Percentiles rank a stretch among this genome's conserved stretches.
These are phyloP conservation scores for Neurospora sublineolata DNA, from an alignment of 495 filamentous ascomycete genomes.

Conservation along the genomic window DNA sequence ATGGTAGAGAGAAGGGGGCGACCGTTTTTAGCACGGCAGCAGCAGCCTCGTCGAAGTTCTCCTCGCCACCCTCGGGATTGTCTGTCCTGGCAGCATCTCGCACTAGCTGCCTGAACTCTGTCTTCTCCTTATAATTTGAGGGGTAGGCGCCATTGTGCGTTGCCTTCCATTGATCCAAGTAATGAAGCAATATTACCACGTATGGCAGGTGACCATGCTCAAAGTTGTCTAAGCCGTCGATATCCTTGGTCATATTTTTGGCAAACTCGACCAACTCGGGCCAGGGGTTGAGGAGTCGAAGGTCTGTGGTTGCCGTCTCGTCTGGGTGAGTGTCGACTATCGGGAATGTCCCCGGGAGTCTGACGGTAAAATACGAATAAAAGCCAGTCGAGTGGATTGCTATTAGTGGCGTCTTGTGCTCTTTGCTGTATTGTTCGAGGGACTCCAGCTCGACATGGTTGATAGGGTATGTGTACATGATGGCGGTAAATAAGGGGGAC, in stretches of 20 bases:
- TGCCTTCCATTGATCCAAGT: conserved; percentile 72
- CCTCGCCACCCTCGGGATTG: conserved; percentile 80
- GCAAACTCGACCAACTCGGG: conserved; percentile 61
- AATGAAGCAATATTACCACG: conserved; percentile 71
- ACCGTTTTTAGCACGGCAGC: conserved; percentile 79
- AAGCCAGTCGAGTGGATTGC: conserved; percentile 82
- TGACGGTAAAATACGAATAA: conserved; percentile 70
- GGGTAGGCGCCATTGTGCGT: conserved; percentile 59
- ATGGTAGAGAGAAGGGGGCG: conserved; percentile 45
- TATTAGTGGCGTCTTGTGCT: conserved; percentile 61
- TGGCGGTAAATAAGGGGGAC: conserved; percentile 53
- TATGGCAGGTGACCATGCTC: conserved; percentile 93
- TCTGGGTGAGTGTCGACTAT: conserved; percentile 96
- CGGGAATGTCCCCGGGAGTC: conserved; percentile 67
- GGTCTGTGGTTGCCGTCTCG: conserved; percentile 69
- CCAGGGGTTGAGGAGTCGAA: conserved; percentile 82
- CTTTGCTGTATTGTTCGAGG: conserved; percentile 45
- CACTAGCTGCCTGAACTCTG: conserved; percentile 62
- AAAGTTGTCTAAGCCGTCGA: conserved; percentile 62
- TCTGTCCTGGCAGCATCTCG: conserved; percentile 52
- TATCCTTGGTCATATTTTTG: conserved; percentile 45
- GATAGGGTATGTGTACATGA: conserved; percentile 65
- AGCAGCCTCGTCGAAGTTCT: conserved; percentile 92
- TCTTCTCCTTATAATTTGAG: conserved; percentile 73
- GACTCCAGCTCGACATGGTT: conserved; percentile 43